Evolutionary conservation across 257 asterid genomes (phyloP), one percentile per base, ranked within the genome.

Genomic region (Nicotiana noctiflora): DNA sequence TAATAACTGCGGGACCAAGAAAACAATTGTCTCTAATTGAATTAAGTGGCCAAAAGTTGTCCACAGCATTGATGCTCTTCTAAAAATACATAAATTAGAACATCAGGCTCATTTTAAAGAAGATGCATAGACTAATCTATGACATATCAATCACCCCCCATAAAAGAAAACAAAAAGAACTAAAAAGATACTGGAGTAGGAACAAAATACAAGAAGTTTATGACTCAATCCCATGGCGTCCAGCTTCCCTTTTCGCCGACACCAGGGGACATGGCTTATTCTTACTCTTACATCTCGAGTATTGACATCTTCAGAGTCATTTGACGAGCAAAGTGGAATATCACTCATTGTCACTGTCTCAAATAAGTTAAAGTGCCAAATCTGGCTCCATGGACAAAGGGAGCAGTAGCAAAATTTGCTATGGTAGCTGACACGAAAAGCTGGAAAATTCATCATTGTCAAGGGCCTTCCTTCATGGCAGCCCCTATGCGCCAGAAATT

Each of bases 401-500:
- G 78, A 13, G 78, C 60, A 14, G 23, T 21, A 44, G 37, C 55
- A 74, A 49, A 49, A 49, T 49, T 74, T 8, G 60, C 44, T 49
- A 32, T 13, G 25, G 61, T 25, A 49, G 8, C 78, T 74, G 25
- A 0, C 51, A 59, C 25, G 23, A 49, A 21, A 49, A n/a, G 51
- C 61, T 1, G 51, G 21, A 74, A 70, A 70, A 6, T 21, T 44
- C 57, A 70, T 70, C 37, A 44, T 55, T 40, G 56, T 40, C 49
- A 40, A 4, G 6, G 56, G 56, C 18, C 56, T 14, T 51, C n/a
- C 21, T 70, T 44, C 59, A 70, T 14, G 23, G 61, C 23, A 7
- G 62, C 57, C 21, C 10, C 82, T 83, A 89, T 18, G 88, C 68
- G 80, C 77, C 85, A 72, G 92, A 86, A 84, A 95, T 86, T 62